phyloP scores from a whole-genome alignment of 1,139 yeast species.

The Casaregolazyma suthepensis region DNA sequence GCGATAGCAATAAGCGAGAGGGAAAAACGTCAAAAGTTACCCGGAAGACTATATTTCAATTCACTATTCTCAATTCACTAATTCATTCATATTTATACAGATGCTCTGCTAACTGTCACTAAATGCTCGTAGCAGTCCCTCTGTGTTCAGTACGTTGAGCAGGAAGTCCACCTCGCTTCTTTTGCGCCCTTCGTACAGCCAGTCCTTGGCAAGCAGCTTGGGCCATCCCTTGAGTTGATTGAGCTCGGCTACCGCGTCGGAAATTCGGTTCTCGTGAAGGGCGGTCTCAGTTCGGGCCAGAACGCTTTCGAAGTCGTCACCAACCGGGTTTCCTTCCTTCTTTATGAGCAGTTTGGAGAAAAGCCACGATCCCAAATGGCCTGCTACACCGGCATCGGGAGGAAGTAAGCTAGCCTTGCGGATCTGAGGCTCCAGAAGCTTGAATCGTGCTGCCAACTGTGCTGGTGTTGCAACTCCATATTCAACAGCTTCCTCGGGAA shows the following conservation, averaged over 20 bases:
- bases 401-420: conserved; percentile 85
- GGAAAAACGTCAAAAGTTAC: not conserved
- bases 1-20: not conserved
- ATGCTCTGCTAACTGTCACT: conserved; percentile 2
- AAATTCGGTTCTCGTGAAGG: conserved; percentile 70
- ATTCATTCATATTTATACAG: not conserved
- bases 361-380: conserved; percentile 73
- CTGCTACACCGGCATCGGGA: conserved; percentile 91
- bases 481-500: conserved; percentile 45
- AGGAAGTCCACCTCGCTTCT: conserved; percentile 83
- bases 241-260: conserved; percentile 87
- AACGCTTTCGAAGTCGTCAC: conserved; percentile 81
- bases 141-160: conserved; percentile 58
- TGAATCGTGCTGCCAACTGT: conserved; percentile 62
- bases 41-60: not conserved
- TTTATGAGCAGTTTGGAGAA: conserved; percentile 70
- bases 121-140: conserved; percentile 29
- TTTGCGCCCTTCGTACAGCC: conserved; percentile 85
- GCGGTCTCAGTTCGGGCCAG: conserved; percentile 80
- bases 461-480: conserved; percentile 50
- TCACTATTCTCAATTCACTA: too few species aligned
- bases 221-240: conserved; percentile 92
- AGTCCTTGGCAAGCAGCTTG: conserved; percentile 80
- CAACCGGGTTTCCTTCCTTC: conserved; percentile 61
- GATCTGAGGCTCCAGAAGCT: conserved; percentile 73